Evolutionary conservation across 169 alveolate species (phyloP).

Genomic region (Cryptosporidium tyzzeri): DNA sequence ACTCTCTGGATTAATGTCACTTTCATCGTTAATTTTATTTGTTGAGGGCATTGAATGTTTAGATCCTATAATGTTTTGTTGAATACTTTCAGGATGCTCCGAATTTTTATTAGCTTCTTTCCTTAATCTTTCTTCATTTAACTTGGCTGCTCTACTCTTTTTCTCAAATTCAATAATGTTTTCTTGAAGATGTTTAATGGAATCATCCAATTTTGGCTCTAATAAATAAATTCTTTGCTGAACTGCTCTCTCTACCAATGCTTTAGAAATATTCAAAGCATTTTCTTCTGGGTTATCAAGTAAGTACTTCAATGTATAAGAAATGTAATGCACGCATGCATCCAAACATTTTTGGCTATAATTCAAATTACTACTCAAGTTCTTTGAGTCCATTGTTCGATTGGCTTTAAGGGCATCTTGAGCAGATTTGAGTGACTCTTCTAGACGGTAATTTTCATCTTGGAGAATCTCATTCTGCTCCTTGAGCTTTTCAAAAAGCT

Average conservation of each 20-base stretch:
- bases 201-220: conserved; percentile 68
- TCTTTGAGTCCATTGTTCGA: conserved; percentile 64
- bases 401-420: conserved; percentile 16
- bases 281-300: conserved; percentile 14
- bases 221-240: conserved; percentile 60
- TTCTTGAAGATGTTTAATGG: conserved; percentile 27
- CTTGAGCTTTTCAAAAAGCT: conserved; percentile 62
- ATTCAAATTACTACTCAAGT: conserved; percentile 50
- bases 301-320: conserved; percentile 24
- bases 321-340: conserved; percentile 71
- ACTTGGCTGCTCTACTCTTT: not conserved
- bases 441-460: conserved; percentile 40
- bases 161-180: conserved; percentile 9
- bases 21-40: not conserved
- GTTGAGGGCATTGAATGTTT: not conserved
- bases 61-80: not conserved
- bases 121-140: not conserved
- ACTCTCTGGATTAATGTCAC: not conserved
- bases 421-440: conserved; percentile 40
- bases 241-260: conserved; percentile 54
- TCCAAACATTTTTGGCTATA: conserved; percentile 71
- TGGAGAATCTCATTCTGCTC: conserved; percentile 69
- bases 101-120: not conserved
- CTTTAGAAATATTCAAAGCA: conserved; percentile 25
- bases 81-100: not conserved